Evolutionary conservation across 371 early-diverging fungal genomes (phyloP), one percentile per base, ranked within the genome.

Genomic region (Nosema muscidifuracis): DNA sequence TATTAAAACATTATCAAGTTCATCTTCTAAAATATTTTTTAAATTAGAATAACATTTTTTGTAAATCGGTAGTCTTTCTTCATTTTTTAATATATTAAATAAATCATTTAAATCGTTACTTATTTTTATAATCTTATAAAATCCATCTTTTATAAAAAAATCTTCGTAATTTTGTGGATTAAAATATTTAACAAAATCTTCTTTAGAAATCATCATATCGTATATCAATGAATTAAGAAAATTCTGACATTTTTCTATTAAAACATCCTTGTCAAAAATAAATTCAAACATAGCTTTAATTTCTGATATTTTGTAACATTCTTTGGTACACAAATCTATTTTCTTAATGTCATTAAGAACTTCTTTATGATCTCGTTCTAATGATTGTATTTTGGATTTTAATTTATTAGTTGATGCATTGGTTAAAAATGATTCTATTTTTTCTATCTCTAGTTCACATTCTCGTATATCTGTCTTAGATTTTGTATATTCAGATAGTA

Each of bases 291-390:
- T 24, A 7, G 42, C 50, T 31, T 22, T 40, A 30, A 68, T 40
- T 18, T 68, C 58, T 18, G 57, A 68, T 42, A 68, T 40, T 31
- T 4, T 30, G 18, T 56, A 31, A 42, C 60, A 33, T 7, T 42
- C 44, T 57, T 57, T 15, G 42, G 68, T 2, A 44, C 57, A 9
- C 26, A 31, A 42, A 68, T 58, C 26, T 22, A 43, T 55, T 28
- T 58, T 44, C 28, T 36, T 56, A 42, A 58, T 57, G 2, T 44
- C 44, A 38, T 44, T 31, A 7, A 22, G 20, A 30, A 68, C 26
- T 10, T 24, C 34, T 33, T 43, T 47, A 10, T 44, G 31, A 15
- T 58, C 43, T 33, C 38, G 18, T 30, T 44, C 30, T 18, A 56
- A 30, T 15, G 15, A 6, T 40, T 58, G 22, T 24, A 57, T 57